These are phyloP conservation scores for Fusarium veterinarium DNA, from an alignment of 2,329 filamentous ascomycete genomes.

Conservation along the genomic window DNA sequence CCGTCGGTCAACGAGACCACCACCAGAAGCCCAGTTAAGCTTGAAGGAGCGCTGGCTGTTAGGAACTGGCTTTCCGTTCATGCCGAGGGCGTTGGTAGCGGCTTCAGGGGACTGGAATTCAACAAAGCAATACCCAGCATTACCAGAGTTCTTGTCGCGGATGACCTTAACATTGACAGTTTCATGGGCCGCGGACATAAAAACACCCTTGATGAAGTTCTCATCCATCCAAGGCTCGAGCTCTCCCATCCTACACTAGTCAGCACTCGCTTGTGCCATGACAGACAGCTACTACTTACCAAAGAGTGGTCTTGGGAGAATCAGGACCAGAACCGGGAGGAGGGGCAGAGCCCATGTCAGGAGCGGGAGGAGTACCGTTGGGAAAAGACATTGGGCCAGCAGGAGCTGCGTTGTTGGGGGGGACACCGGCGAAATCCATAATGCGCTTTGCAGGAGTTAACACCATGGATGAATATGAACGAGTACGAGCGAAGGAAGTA, in stretches of 20 bases:
- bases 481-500: not conserved
- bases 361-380: constrained; percentile 55
- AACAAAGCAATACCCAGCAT: constrained; percentile 98
- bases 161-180: constrained; percentile 99
- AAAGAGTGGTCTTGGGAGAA: constrained; percentile 68
- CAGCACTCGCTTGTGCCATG: constrained; percentile 1
- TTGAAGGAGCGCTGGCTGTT: constrained; percentile 97
- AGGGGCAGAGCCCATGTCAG: constrained; percentile 52
- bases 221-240: constrained; percentile 99
- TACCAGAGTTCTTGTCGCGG: constrained; percentile 98
- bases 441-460: constrained; percentile 39
- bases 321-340: constrained; percentile 54
- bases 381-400: constrained; percentile 51
- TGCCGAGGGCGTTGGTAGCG: constrained; percentile 87
- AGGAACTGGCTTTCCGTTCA: constrained; percentile 90
- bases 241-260: constrained; percentile 87
- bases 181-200: constrained; percentile 88
- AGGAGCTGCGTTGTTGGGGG: constrained; percentile 48
- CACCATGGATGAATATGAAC: not conserved
- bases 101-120: constrained; percentile 87
- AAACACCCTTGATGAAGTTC: constrained; percentile 96
- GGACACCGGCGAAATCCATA: constrained; percentile 49
- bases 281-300: constrained; percentile 53
- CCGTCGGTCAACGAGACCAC: constrained; percentile 93
- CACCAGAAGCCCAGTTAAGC: constrained; percentile 98